phyloP scores from a whole-genome alignment of 345 rosid genomes.

The Hibiscus mutabilis region DNA sequence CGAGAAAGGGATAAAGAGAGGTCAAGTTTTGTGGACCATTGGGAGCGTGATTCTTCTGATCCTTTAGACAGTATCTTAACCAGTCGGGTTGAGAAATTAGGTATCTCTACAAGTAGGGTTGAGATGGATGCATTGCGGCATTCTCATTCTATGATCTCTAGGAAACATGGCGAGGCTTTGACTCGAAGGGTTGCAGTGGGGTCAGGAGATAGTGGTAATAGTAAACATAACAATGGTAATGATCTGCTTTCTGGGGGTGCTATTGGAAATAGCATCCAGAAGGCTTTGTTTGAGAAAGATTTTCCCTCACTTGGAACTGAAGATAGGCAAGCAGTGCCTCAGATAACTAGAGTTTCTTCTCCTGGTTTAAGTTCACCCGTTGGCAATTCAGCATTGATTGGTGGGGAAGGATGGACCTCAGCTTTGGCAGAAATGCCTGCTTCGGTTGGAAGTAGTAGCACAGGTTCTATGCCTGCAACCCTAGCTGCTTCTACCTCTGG shows the following conservation, averaged over 20 bases:
- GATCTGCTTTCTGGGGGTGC: constrained; percentile 42
- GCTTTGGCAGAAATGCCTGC: constrained; percentile 71
- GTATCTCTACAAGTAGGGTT: constrained; percentile 30
- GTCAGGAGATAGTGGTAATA: constrained; percentile 38
- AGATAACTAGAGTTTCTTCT: constrained; percentile 67
- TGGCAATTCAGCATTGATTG: constrained; percentile 54
- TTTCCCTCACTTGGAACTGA: constrained; percentile 78
- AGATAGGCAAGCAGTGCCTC: constrained; percentile 48
- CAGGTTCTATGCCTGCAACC: constrained; percentile 33
- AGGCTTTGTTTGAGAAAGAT: constrained; percentile 69
- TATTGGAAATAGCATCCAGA: constrained; percentile 35
- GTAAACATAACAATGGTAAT: constrained; percentile 37
- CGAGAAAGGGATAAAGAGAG: constrained; percentile 71
- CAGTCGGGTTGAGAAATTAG: constrained; percentile 25
- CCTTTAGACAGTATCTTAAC: constrained; percentile 45
- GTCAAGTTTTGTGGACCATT: constrained; percentile 38
- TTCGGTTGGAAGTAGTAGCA: constrained; percentile 39
- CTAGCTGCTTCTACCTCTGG: constrained; percentile 28
- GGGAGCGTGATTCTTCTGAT: constrained; percentile 60
- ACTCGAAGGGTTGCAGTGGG: constrained; percentile 37
- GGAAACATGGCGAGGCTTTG: constrained; percentile 51
- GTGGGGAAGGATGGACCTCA: constrained; percentile 83
- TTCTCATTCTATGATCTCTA: constrained; percentile 57
- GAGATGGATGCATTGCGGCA: constrained; percentile 57
- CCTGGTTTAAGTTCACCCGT: constrained; percentile 65